Percentiles rank a stretch among this genome's conserved stretches.
Conservation (phyloP, 805 yeast genomes). For the Lipomyces sp. region DNA sequence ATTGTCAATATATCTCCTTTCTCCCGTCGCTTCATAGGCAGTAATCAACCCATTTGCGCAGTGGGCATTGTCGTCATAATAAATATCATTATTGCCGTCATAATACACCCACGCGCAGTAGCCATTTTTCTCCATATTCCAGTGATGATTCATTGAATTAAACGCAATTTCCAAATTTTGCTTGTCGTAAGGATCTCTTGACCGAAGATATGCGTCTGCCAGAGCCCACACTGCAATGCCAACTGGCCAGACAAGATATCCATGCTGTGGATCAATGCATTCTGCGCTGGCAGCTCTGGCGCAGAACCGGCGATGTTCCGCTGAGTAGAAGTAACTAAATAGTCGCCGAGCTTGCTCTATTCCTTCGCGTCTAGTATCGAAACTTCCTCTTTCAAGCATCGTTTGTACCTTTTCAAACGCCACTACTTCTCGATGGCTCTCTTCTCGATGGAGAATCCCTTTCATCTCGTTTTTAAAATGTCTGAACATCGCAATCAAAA, state of each 20-base stretch:
- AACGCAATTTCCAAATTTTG: too few relatives aligned
- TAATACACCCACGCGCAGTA: slow-evolving; percentile 63
- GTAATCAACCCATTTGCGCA: slow-evolving; percentile 61
- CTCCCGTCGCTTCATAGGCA: slow-evolving; percentile 65
- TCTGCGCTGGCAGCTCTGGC: not conserved
- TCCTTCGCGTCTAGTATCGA: too few relatives aligned
- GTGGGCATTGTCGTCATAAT: slow-evolving; percentile 75
- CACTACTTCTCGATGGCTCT: too few relatives aligned
- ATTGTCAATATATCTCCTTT: slow-evolving; percentile 50
- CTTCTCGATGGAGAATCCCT: too few relatives aligned
- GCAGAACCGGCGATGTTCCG: not conserved
- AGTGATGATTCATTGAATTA: not conserved
- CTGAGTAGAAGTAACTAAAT: too few relatives aligned
- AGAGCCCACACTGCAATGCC: slow-evolving; percentile 1
- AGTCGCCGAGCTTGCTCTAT: too few relatives aligned
- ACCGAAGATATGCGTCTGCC: slow-evolving; percentile 1
- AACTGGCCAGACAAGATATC: slow-evolving; percentile 5
- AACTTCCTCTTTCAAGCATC: too few relatives aligned
- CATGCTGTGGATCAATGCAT: not conserved
- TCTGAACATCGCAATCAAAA: too few relatives aligned
- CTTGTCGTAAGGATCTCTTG: not conserved
- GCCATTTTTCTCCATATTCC: slow-evolving; percentile 45
- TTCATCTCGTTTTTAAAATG: too few relatives aligned
- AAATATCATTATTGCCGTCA: slow-evolving; percentile 59
- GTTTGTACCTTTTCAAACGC: too few relatives aligned